Base-by-base conservation (phyloP, 768 basidiomycete genomes). In the Boletales sp. region DNA sequence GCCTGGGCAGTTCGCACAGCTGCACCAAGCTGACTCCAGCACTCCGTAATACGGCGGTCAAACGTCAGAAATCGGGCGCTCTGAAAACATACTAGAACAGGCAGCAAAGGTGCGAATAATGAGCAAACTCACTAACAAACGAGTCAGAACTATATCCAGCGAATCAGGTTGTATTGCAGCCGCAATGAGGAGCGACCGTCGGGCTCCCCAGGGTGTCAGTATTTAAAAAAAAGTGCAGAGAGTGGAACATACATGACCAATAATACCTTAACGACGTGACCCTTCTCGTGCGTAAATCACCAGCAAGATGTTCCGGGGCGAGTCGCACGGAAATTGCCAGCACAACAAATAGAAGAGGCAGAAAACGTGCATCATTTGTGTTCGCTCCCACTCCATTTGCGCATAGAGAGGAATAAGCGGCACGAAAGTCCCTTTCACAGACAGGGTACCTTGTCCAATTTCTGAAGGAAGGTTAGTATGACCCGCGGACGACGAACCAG, bases 391-490 rank as follows among this genome's bases (percentile, higher is more conserved):
- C 70, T 4, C 80, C 81, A 52, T 80, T 81, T 55, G 81, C 68
- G 54, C 86, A 77, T 39, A 90, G 72, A 5, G 86, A 83, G 17
- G 76, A 68, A 62, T 87, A 92, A 0, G 87, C 78, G 28, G 75
- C 60, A 36, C 92, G 80, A 63, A 96, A 94, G 54, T 89, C 85
- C 44, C 76, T 76, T 58, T 94, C 93, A 28, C 88, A 90, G 14
- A 95, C 78, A 43, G 93, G 94, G 70, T 95, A 95, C 37, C 93
- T 83, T 18, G 92, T 92, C 84, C 90, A 94, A 62, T 96, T 95
- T 64, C 93, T 91, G 60, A 50, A 43, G 38, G 33, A 46, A 36
- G 37, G 37, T 41, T 18, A 44, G 40, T 43, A 25, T 51, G 34
- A 44, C 28, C 42, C 32, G 46, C 33, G 32, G 25, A 30, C 4